Conservation (phyloP, 2,329 filamentous ascomycete genomes). For the Calonectria leucothoes region DNA sequence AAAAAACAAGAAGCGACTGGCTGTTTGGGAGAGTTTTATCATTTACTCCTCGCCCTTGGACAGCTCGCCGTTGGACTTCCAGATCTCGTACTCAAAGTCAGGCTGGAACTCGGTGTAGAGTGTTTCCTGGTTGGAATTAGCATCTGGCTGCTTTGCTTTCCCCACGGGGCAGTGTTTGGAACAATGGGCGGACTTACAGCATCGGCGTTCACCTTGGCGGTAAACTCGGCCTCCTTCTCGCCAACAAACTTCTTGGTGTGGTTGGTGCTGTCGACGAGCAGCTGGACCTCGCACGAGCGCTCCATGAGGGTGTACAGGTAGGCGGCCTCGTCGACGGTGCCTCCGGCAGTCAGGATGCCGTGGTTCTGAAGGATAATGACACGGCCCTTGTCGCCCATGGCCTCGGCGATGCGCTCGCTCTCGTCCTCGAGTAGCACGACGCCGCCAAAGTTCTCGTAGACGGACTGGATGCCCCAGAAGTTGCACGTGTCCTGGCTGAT, state of each 20-base stretch:
- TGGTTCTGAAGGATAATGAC: constrained; percentile 72
- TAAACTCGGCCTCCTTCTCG: constrained; percentile 52
- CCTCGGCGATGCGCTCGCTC: constrained; percentile 65
- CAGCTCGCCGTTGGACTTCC: constrained; percentile 40
- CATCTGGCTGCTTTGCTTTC: background rate
- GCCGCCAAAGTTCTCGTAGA: constrained; percentile 70
- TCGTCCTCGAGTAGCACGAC: constrained; percentile 70
- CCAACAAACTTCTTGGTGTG: constrained; percentile 44
- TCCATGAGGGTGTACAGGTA: constrained; percentile 64
- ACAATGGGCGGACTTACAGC: constrained; percentile 26
- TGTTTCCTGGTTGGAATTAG: constrained; percentile 32
- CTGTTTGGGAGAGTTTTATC: no score
- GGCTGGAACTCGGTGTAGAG: constrained; percentile 46
- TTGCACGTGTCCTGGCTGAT: constrained; percentile 68
- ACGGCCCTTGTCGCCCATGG: constrained; percentile 62
- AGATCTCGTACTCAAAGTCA: constrained; percentile 44
- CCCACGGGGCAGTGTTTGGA: background rate
- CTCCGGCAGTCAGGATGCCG: constrained; percentile 70
- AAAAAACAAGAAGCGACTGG: background rate
- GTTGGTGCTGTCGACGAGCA: constrained; percentile 42
- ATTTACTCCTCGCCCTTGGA: constrained; percentile 26
- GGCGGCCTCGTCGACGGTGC: constrained; percentile 73
- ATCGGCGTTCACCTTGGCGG: constrained; percentile 44
- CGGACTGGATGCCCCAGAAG: constrained; percentile 66
- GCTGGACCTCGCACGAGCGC: constrained; percentile 44